Percentiles rank a stretch among this genome's conserved stretches.
Conservation (phyloP, 192 early-diverging fungal genomes). For the Chytriomyces confervae region DNA sequence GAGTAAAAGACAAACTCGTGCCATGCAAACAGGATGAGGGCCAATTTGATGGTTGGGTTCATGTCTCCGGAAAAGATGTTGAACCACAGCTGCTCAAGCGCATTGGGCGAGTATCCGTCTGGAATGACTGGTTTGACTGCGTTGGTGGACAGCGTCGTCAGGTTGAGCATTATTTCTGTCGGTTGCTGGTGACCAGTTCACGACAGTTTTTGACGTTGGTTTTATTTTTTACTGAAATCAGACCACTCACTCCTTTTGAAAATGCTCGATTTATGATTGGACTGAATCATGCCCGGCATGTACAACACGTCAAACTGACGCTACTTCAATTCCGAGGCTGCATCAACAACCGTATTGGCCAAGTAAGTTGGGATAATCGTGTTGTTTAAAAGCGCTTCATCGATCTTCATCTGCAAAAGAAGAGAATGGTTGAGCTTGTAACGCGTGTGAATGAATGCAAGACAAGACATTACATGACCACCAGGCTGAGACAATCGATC, state of each 20-base stretch:
- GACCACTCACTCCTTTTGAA: no score
- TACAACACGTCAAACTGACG: background rate
- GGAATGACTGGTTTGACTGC: slow-evolving; percentile 5
- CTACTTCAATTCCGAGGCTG: background rate
- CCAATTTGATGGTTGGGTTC: slow-evolving; percentile 43
- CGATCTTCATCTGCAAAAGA: slow-evolving; percentile 25
- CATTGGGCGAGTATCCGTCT: slow-evolving; percentile 24
- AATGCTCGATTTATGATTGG: no score
- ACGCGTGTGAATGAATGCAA: background rate
- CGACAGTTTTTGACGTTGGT: background rate
- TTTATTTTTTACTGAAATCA: background rate
- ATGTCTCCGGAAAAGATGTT: slow-evolving; percentile 36
- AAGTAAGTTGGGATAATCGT: slow-evolving; percentile 20
- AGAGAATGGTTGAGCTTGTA: background rate
- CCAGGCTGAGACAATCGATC: slow-evolving; percentile 37
- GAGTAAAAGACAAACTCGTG: slow-evolving; percentile 93
- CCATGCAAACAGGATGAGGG: slow-evolving; percentile 78
- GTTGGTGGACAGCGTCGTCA: background rate
- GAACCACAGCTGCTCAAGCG: slow-evolving; percentile 39
- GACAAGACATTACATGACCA: slow-evolving; percentile 39
- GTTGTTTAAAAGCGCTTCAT: slow-evolving; percentile 21
- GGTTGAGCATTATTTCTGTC: slow-evolving; percentile 1
- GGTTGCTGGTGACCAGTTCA: background rate
- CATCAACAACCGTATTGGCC: background rate
- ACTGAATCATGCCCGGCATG: no score